Percentiles rank a stretch among this genome's conserved stretches.
These are phyloP conservation scores for Withania somnifera DNA, from an alignment of 305 asterid species.

Conservation along the genomic window DNA sequence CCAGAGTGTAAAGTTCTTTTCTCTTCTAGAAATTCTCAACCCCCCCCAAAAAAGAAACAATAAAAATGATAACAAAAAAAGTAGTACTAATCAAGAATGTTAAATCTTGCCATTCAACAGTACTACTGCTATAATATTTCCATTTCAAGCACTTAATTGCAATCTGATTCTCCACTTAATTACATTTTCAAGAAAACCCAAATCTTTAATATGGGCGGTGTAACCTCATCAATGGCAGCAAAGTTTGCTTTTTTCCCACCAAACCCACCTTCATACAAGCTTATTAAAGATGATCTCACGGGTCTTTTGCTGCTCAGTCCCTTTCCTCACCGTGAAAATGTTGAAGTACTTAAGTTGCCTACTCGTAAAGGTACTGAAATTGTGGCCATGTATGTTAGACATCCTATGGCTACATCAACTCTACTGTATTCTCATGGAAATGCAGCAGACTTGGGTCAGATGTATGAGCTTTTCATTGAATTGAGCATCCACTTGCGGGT, in stretches of 20 bases:
- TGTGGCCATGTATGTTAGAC: conserved; percentile 72
- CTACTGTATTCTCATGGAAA: conserved; percentile 87
- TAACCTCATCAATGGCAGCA: conserved; percentile 98
- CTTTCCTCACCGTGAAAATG: conserved; percentile 88
- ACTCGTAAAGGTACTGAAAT: conserved; percentile 80
- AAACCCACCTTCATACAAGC: conserved; percentile 79
- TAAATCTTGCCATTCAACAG: neutral
- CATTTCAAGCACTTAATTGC: neutral
- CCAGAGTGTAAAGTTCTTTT: conserved; percentile 3
- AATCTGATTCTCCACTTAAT: too few relatives aligned
- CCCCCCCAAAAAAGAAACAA: neutral
- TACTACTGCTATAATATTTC: neutral
- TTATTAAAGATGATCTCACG: conserved; percentile 62
- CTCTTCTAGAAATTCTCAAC: neutral
- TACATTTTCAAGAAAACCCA: too few relatives aligned
- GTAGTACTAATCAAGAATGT: neutral
- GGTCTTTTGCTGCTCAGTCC: conserved; percentile 69
- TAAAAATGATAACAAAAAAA: neutral
- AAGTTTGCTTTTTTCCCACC: conserved; percentile 95
- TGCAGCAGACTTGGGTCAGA: conserved; percentile 97
- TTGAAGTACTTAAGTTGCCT: conserved; percentile 66
- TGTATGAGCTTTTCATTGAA: conserved; percentile 88
- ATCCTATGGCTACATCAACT: conserved; percentile 84
- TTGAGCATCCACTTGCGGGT: conserved; percentile 83
- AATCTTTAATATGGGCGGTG: conserved; percentile 53